Percentiles rank a stretch among this genome's conserved stretches.
Conservation (phyloP, 2,329 filamentous ascomycete species). For the Pseudocercospora fijiensis region DNA sequence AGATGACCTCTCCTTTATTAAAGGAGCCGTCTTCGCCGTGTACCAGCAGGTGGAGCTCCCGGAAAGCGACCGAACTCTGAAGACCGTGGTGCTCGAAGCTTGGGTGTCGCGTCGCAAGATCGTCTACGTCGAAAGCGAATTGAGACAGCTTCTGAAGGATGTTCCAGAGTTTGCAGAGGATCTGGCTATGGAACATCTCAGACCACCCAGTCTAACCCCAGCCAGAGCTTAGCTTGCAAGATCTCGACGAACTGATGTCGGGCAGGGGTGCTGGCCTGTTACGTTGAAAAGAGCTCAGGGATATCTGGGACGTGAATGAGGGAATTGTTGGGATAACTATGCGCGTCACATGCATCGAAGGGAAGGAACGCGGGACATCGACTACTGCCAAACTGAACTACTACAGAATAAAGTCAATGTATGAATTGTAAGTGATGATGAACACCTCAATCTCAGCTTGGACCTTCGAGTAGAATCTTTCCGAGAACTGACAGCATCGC, state of each 20-base stretch:
- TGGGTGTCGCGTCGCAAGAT: neutral
- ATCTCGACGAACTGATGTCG: too few species aligned
- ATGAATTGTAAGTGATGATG: neutral
- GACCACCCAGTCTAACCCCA: neutral
- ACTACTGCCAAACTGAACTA: neutral
- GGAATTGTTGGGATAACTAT: neutral
- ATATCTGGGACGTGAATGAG: too few species aligned
- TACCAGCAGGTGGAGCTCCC: conserved; percentile 8
- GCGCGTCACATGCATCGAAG: neutral
- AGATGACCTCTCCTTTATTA: too few species aligned
- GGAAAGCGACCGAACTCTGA: neutral
- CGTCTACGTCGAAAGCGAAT: neutral
- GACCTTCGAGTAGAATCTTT: neutral
- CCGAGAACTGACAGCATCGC: neutral
- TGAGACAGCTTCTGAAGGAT: neutral
- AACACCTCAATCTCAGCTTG: neutral
- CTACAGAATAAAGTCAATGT: neutral
- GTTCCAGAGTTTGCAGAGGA: neutral
- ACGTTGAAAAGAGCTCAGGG: too few species aligned
- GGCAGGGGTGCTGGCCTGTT: too few species aligned
- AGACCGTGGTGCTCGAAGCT: neutral
- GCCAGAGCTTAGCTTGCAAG: too few species aligned
- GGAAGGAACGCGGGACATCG: too few species aligned
- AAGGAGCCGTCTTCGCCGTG: neutral
- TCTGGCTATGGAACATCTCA: neutral